Evolutionary conservation across 1,139 yeast species (phyloP).

Genomic region (Casaregolazyma lundiana): DNA sequence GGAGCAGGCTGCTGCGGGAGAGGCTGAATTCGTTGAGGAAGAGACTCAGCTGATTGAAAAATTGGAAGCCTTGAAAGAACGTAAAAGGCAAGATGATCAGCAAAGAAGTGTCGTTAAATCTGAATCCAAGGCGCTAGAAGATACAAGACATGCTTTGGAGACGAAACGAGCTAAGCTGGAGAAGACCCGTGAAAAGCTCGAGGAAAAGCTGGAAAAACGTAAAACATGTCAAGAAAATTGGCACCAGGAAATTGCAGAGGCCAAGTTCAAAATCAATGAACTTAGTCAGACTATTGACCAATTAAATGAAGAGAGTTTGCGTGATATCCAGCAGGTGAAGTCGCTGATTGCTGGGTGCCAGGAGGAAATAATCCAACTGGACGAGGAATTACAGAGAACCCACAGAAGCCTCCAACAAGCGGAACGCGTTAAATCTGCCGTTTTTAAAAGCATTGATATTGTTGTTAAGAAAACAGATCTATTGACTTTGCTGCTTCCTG

Average conservation of each 20-base stretch:
- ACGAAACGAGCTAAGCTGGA: constrained; percentile 33
- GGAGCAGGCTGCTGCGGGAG: constrained; percentile 38
- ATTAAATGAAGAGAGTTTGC: constrained; percentile 15
- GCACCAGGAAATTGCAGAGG: constrained; percentile 21
- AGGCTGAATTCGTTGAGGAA: constrained; percentile 41
- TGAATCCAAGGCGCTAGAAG: constrained; percentile 48
- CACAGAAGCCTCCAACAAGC: constrained; percentile 17
- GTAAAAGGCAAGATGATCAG: constrained; percentile 47
- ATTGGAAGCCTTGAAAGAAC: constrained; percentile 40
- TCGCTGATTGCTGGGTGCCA: constrained; percentile 17
- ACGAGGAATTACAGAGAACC: constrained; percentile 38
- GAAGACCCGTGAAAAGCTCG: constrained; percentile 21
- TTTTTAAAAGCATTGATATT: constrained; percentile 19
- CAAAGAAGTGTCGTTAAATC: constrained; percentile 44
- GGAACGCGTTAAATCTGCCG: constrained; percentile 20
- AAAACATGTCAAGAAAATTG: constrained; percentile 20
- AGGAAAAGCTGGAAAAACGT: constrained; percentile 23
- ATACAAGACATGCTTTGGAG: constrained; percentile 37
- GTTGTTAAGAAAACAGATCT: constrained; percentile 23
- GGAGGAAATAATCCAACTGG: constrained; percentile 33
- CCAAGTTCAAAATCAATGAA: constrained; percentile 16
- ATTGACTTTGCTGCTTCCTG: constrained; percentile 22
- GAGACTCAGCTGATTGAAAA: constrained; percentile 39
- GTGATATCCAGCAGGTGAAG: constrained; percentile 15
- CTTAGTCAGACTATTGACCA: constrained; percentile 17